Evolutionary conservation across 2,329 filamentous ascomycete genomes (phyloP), one percentile per base, ranked within the genome.

Genomic region (Talaromyces amestolkiae): DNA sequence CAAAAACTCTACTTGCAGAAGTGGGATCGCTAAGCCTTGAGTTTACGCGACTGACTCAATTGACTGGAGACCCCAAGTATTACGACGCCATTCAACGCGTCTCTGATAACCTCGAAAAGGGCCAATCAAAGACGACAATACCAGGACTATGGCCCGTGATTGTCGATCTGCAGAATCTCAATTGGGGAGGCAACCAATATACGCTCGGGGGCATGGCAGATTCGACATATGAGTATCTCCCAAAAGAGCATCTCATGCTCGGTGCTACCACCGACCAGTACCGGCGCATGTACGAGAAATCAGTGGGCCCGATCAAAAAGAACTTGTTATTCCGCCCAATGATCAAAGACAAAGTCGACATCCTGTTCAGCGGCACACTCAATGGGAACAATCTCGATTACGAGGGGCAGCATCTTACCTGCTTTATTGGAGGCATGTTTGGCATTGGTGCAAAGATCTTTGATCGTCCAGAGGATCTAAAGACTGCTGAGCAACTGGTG

Each of bases 11-110:
- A 70, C 78, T 90, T 70, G 86, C 84, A 67, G 91, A 95, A 77
- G 75, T 95, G 27, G 93, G 90, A 0, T 91, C 91, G 10, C 80
- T 97, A 68, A 89, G 89, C n/a, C 84, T 97, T 81, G 93, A 97
- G 76, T 97, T 97, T 76, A 97, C 92, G 0, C 86, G 93, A 11
- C 83, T 97, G 39, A 90, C 93, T 4, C 93, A 97, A 76, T 81
- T 97, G 66, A 97, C 93, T 0, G 86, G 87, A 39, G 84, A 95
- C 67, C 80, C 89, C 65, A 93, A 89, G 74, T 97, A 95, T 79
- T 97, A 94, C 73, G 93, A 97, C 76, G 93, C 93, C 22, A 84
- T 96, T 58, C 91, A 92, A 65, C 87, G 93, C 66, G 91, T 97
- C 71, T 94, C 91, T 27, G 81, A 96, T 72, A 88, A 87, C 2